Base-by-base conservation (phyloP, 768 basidiomycete species). In the Lactarius indigo region DNA sequence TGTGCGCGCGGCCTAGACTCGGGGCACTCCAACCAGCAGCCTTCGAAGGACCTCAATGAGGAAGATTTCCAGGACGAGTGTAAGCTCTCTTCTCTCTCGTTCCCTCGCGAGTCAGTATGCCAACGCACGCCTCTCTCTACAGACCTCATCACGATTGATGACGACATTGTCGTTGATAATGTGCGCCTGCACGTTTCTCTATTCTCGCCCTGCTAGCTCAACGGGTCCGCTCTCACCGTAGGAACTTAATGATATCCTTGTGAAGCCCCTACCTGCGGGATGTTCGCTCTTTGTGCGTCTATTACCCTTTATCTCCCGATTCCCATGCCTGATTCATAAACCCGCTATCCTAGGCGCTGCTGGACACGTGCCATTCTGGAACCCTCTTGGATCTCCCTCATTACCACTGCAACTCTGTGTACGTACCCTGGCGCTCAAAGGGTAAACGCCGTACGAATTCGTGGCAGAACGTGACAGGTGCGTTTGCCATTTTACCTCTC, bases 331-430 rank as follows among this genome's bases (percentile, higher is more conserved):
- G n/a, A 41, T 54, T 56, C 28, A 39, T 60, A 23, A 60, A 26
- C 20, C 35, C 18, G 5, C 50, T 17, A 33, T 52, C 15, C 41
- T 70, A 39, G 71, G 69, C 71, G 1, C 26, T 74, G n/a, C 63
- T 74, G 30, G 73, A 74, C 37, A 63, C 68, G 0, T 73, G 72
- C 23, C 71, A 73, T 33, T 73, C 72, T 0, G 73, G 69, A 1
- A 73, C 73, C 1, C 50, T 73, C 20, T 59, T 73, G 0, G 71
- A 74, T 30, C 64, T 74, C 8, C 69, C 68, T 0, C 73, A 73
- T 44, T 71, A 70, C 50, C 31, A 66, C 8, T 73, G 73, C 60
- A 70, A 74, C 39, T 64, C 69, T 2, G 60, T 71, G 6, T 72
- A 67, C 68, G 66, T 63, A 30, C 73, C 72, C 3, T 70, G 70